Base-by-base conservation (phyloP, 2,329 filamentous ascomycete genomes). In the Pseudogymnoascus sp. region DNA sequence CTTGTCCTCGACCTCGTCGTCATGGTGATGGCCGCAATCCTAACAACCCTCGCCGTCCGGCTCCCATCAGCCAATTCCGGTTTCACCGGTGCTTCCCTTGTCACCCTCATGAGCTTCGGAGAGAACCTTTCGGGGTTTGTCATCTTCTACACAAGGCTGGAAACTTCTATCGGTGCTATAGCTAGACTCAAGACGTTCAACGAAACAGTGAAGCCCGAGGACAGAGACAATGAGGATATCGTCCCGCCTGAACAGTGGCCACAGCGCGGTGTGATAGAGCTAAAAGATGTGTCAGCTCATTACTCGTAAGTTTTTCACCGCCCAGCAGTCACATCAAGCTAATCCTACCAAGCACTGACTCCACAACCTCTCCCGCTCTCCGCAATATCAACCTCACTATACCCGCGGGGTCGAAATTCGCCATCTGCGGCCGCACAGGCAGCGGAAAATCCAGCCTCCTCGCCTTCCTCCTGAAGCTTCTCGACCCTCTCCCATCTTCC, bases 391-490 rank as follows among this genome's bases (percentile, higher is more conserved):
- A 55, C 4, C 66, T 74, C 7, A 59, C 58, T 1, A 70, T 74
- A 18, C 15, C 56, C 0, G 34, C 70, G 1, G 69, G 71, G 2
- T 66, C 73, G 59, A 73, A 71, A 56, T 62, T 72, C 0, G 70
- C 68, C 5, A 65, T 74, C 23, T 71, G 69, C 23, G 71, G 72
- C 2, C 67, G 70, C 1, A 74, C 70, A 2, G 72, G 64, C 56
- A 74, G 72, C 59, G 74, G 74, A 2, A 77, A 77, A 61, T 75
- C 74, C 0, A 73, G 68, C 13, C 62, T 75, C 10, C 68, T 77
- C n/a, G 67, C 71, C 6, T 66, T 74, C 0, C 67, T 78, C 0
- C 71, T 76, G 28, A 72, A 73, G 3, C 69, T 77, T 0, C 67
- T 77, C 2, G 70, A 77, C 23, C 63, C 63, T 3, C 23, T 63